A percentile compares a stretch with the other conserved stretches of the same genome.
phyloP scores from a whole-genome alignment of 2,329 filamentous ascomycete genomes.

The Paracoccidioides lutzii region DNA sequence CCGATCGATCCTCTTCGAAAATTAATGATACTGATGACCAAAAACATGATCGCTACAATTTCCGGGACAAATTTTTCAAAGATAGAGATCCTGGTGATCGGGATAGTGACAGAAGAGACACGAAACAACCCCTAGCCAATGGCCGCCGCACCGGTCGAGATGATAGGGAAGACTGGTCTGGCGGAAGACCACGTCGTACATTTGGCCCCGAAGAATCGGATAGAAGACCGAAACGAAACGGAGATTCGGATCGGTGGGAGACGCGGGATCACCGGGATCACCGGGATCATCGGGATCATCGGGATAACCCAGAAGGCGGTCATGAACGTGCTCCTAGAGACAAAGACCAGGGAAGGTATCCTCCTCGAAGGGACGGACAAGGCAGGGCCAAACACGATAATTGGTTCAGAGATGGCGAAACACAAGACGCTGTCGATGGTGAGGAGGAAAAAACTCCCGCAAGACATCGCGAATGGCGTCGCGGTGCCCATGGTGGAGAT shows the following conservation, averaged over 20 bases:
- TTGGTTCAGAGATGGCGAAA: slow-evolving; percentile 56
- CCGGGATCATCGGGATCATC: slow-evolving; percentile 23
- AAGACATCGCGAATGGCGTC: slow-evolving; percentile 56
- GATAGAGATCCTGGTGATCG: slow-evolving; percentile 17
- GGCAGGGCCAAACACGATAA: slow-evolving; percentile 55
- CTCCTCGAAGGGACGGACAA: slow-evolving; percentile 50
- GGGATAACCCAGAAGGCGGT: slow-evolving; percentile 41
- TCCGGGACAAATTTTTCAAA: slow-evolving; percentile 38
- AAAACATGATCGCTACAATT: slow-evolving; percentile 51
- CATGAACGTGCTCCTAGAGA: slow-evolving; percentile 39
- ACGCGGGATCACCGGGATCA: slow-evolving; percentile 42
- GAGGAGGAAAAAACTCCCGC: slow-evolving; percentile 32
- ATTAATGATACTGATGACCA: slow-evolving; percentile 42
- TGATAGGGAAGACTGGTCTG: slow-evolving; percentile 32
- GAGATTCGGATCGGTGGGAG: slow-evolving; percentile 32
- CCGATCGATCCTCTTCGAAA: slow-evolving; percentile 34
- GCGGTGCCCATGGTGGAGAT: slow-evolving; percentile 34
- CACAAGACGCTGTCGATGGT: slow-evolving; percentile 24
- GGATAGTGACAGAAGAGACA: slow-evolving; percentile 26
- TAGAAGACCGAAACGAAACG: slow-evolving; percentile 28
- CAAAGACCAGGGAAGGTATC: slow-evolving; percentile 41
- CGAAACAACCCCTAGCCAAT: slow-evolving; percentile 20
- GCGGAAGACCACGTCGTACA: slow-evolving; percentile 26
- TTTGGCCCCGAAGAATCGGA: slow-evolving; percentile 32
- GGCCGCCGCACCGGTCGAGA: slow-evolving; percentile 22